Percentiles rank a stretch among this genome's conserved stretches.
phyloP scores from a whole-genome alignment of 495 filamentous ascomycete species.

The Neurospora sp. region DNA sequence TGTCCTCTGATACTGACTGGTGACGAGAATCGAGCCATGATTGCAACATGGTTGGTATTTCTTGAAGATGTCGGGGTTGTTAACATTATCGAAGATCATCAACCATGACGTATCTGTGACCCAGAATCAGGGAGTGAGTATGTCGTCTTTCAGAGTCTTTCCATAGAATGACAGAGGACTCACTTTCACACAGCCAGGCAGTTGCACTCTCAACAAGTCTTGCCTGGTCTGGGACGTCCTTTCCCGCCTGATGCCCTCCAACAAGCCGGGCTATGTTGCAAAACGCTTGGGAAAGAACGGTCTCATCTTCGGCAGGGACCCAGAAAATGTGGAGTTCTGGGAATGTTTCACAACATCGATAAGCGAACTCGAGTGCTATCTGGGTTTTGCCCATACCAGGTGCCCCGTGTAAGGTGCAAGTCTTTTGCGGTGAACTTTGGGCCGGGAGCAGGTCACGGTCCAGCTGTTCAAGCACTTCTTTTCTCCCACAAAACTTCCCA shows the following conservation, averaged over 20 bases:
- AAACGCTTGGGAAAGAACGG: background rate
- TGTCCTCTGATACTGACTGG: background rate
- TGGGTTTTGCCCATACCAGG: background rate
- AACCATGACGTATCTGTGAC: background rate
- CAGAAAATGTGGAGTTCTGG: background rate
- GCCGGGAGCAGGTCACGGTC: background rate
- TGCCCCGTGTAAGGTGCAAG: background rate
- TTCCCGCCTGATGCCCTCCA: background rate
- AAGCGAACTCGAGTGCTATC: background rate
- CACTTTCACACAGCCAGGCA: background rate
- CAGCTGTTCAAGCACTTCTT: background rate
- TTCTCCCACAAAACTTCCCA: background rate
- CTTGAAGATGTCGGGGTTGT: background rate
- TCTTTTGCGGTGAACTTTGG: background rate
- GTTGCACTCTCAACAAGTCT: background rate
- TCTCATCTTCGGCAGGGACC: background rate
- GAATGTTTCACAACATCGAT: background rate
- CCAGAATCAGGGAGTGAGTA: background rate
- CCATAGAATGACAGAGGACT: background rate
- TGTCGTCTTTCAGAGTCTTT: background rate
- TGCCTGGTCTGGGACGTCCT: background rate
- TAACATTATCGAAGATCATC: background rate
- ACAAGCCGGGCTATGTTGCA: background rate
- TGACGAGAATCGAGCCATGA: background rate
- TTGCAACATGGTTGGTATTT: background rate